Evolutionary conservation across 805 yeast genomes (phyloP).

Genomic region (Candida silvicultrix): DNA sequence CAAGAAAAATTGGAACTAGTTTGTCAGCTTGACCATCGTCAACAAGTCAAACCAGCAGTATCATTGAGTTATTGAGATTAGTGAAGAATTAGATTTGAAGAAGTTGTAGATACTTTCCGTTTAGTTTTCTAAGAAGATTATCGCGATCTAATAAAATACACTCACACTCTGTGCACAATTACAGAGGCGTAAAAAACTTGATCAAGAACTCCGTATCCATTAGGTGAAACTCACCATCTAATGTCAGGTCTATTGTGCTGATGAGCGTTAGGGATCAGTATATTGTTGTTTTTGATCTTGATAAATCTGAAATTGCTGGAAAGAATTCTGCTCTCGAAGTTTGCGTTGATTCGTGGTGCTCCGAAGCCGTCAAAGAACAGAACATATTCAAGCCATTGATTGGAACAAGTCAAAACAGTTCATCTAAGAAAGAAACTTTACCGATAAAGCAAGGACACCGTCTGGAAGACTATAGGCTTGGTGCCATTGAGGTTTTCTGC

Average conservation of each 20-base stretch:
- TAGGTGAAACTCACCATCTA: too few relatives aligned
- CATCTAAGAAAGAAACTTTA: too few relatives aligned
- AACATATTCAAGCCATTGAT: not conserved
- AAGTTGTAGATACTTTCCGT: too few relatives aligned
- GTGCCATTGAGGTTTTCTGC: constrained; percentile 26
- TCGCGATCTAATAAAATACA: too few relatives aligned
- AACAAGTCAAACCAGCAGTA: not conserved
- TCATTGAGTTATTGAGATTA: not conserved
- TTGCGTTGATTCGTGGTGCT: not conserved
- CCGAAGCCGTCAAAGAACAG: not conserved
- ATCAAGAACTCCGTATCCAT: too few relatives aligned
- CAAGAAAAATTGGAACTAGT: constrained; percentile 10
- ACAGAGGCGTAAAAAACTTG: too few relatives aligned
- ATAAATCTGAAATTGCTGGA: not conserved
- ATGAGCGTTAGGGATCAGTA: not conserved
- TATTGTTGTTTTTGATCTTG: not conserved
- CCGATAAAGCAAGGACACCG: too few relatives aligned
- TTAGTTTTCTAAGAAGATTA: too few relatives aligned
- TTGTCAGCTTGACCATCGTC: not conserved
- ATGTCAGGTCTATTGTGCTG: not conserved
- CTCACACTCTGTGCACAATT: too few relatives aligned
- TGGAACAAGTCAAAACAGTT: not conserved
- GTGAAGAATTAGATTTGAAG: too few relatives aligned
- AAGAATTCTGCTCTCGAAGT: not conserved
- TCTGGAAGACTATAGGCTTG: constrained; percentile 25